Percentiles rank a stretch among this genome's conserved stretches.
Conservation (phyloP, 495 filamentous ascomycete genomes). For the Arthonia radiata region DNA sequence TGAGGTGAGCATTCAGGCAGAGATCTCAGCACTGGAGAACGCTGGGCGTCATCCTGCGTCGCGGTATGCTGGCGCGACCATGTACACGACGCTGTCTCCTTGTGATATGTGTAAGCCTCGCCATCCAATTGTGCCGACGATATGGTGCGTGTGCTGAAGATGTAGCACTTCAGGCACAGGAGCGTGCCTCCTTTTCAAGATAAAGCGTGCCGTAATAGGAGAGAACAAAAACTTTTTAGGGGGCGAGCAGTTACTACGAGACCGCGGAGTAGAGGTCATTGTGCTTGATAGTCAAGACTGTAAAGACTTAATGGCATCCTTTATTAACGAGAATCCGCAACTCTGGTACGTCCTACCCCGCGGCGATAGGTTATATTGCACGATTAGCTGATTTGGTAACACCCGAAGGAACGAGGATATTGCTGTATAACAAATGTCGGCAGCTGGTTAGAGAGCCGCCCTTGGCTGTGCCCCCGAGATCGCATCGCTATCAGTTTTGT, state of each 20-base stretch:
- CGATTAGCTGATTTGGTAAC: too few relatives aligned
- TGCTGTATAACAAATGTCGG: too few relatives aligned
- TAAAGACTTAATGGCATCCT: conserved; percentile 47
- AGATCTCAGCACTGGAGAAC: conserved; percentile 58
- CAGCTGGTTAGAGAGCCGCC: too few relatives aligned
- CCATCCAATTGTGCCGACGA: too few relatives aligned
- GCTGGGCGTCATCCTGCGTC: conserved; percentile 51
- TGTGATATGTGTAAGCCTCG: conserved; percentile 93
- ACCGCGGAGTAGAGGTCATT: conserved; percentile 49
- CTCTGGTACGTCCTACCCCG: conserved; percentile 49
- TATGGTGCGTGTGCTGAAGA: too few relatives aligned
- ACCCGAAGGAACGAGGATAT: too few relatives aligned
- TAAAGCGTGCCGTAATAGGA: conserved; percentile 59
- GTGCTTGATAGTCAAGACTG: conserved; percentile 45
- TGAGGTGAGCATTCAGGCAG: conserved; percentile 33
- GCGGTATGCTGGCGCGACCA: conserved; percentile 48
- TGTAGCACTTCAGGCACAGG: too few relatives aligned
- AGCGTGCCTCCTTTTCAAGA: conserved; percentile 57
- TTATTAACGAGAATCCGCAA: conserved; percentile 51
- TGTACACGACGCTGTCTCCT: conserved; percentile 72
- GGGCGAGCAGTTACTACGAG: conserved; percentile 47
- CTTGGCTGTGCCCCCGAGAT: too few relatives aligned
- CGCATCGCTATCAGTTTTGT: too few relatives aligned
- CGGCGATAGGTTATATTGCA: too few relatives aligned
- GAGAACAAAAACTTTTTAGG: conserved; percentile 63